These are phyloP conservation scores for Luvunga scandens DNA, from an alignment of 345 rosid genomes.

Conservation along the genomic window DNA sequence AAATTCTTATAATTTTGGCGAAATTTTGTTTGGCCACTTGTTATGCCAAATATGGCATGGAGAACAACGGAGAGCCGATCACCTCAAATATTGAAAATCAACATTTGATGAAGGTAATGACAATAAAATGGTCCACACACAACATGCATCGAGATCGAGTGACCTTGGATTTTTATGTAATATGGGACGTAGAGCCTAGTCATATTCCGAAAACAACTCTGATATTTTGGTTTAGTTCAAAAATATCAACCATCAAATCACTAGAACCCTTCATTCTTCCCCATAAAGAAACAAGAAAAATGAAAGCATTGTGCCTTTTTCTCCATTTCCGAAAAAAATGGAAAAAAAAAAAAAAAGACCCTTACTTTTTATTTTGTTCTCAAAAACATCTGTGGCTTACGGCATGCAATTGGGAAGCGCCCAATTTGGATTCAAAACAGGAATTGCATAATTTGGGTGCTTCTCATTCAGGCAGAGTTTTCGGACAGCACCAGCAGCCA, in stretches of 20 bases:
- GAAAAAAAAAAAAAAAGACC: too few relatives aligned
- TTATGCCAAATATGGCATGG: neutral
- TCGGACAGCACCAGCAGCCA: neutral
- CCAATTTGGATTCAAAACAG: neutral
- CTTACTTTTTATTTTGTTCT: too few relatives aligned
- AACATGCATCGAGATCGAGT: neutral
- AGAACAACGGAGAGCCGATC: neutral
- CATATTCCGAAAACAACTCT: constrained; percentile 21
- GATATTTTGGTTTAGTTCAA: constrained; percentile 14
- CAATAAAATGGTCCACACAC: neutral
- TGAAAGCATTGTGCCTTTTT: neutral
- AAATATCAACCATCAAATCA: constrained; percentile 17
- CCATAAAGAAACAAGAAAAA: neutral
- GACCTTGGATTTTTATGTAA: neutral
- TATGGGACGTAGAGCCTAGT: neutral
- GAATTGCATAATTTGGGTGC: neutral
- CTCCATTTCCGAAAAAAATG: too few relatives aligned
- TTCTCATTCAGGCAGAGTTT: too few relatives aligned
- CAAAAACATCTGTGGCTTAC: neutral
- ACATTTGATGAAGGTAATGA: too few relatives aligned
- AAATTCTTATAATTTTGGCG: neutral
- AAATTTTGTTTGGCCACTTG: neutral
- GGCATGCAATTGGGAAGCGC: neutral
- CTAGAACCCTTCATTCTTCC: neutral
- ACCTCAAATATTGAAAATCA: neutral